These are phyloP conservation scores for Pythium sp. DNA, from an alignment of 352 stramenopile species.

Conservation along the genomic window DNA sequence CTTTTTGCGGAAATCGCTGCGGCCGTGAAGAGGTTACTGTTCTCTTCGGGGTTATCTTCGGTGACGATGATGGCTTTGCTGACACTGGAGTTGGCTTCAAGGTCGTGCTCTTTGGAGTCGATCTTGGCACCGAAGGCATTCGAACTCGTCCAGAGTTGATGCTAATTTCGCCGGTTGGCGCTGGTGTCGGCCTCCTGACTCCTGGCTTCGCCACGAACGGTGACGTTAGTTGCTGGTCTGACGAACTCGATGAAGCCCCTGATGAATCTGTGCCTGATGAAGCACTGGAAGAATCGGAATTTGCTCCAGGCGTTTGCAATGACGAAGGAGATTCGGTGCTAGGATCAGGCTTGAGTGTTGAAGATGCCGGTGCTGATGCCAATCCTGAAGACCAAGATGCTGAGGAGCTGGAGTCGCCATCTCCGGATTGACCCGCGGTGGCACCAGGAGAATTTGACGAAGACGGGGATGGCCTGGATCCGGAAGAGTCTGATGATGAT, in stretches of 20 bases:
- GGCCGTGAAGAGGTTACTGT: not conserved
- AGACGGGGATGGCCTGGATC: not conserved
- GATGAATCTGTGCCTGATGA: not conserved
- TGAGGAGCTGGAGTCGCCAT: not conserved
- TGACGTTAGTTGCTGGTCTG: not conserved
- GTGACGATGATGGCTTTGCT: not conserved
- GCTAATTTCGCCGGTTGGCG: not conserved
- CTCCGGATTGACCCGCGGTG: not conserved
- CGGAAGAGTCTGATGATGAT: not conserved
- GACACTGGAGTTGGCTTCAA: not conserved
- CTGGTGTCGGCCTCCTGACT: not conserved
- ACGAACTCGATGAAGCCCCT: not conserved
- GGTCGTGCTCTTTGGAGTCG: not conserved
- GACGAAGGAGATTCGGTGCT: not conserved
- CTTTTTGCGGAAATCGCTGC: not conserved
- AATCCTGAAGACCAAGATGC: not conserved
- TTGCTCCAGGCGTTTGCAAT: not conserved
- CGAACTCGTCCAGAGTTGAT: not conserved
- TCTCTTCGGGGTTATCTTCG: not conserved
- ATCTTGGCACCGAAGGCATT: not conserved
- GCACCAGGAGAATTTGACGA: not conserved
- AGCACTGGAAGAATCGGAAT: not conserved
- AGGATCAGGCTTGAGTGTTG: not conserved
- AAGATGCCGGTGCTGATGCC: not conserved
- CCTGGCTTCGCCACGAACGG: not conserved